Evolutionary conservation across 2,329 filamentous ascomycete species (phyloP), one percentile per base, ranked within the genome.

Genomic region (Colletotrichum neosansevieriae): DNA sequence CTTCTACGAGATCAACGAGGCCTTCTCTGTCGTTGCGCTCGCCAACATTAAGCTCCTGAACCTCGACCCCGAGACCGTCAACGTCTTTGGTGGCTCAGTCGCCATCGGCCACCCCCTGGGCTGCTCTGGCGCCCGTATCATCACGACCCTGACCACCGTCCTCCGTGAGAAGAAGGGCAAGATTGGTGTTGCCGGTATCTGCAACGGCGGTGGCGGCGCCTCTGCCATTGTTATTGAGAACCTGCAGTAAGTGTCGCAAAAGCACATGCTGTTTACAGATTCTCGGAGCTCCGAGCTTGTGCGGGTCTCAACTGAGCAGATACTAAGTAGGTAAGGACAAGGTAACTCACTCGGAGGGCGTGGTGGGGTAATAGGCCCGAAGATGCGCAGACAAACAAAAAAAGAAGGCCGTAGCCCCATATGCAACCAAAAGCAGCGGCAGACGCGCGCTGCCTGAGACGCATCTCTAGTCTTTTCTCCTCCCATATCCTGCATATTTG

Each of bases 1-100:
- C 76, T 96, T 90, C 74, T 99, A 96, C 81, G 96, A 99, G 86
- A 98, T 99, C 86, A 99, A 99, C 86, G 96, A 99, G 86, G 96
- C 96, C 47, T 99, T 99, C 86, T 96, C 93, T 71, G 96, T 97
- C 57, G 96, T 99, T 71, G 94, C 96, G 44, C 88, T 99, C 59
- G 94, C 96, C 73, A 99, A 99, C 86, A 90, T 97, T 84, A 97
- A 99, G 88, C 81, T 98, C 63, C 89, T 99, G 45, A 87, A 86
- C 70, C 83, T 99, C 65, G 85, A 86, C 72, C 87, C 92, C 72
- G 92, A 94, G 69, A 97, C 94, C 83, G 94, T 99, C 78, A 99
- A 99, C 83, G 85, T 98, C 64, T 95, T 94, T 77, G 96, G 96
- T 77, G 96, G 96, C 79, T 93, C 96, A 62, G 96, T 99, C 71